Percentiles rank a stretch among this genome's conserved stretches.
phyloP scores from a whole-genome alignment of 2,329 filamentous ascomycete species.

The Penicillium crustosum region DNA sequence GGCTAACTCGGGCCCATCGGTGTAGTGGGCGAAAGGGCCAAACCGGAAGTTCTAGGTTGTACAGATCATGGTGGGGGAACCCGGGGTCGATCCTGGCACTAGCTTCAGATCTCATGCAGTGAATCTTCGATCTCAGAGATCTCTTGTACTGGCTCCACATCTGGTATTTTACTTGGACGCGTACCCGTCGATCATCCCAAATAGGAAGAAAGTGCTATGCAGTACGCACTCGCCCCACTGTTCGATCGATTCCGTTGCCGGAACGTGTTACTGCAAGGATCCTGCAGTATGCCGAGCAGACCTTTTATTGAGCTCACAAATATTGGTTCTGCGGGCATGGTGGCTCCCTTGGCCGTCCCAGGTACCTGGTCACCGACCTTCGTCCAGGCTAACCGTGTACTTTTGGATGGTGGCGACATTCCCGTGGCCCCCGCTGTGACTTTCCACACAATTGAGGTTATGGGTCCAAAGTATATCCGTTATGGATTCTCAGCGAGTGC shows the following conservation, averaged over 20 bases:
- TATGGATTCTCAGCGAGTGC: conserved; percentile 10
- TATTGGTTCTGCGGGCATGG: conserved; percentile 5
- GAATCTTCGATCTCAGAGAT: conserved; percentile 22
- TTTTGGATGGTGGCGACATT: conserved; percentile 25
- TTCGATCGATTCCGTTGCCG: conserved; percentile 12
- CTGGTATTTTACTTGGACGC: not conserved
- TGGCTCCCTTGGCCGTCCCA: conserved; percentile 17
- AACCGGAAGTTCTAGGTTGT: conserved; percentile 6
- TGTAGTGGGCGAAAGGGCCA: conserved; percentile 2
- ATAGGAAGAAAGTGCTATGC: not conserved
- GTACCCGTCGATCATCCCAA: conserved; percentile 2
- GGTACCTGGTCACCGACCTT: conserved; percentile 18
- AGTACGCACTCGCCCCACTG: conserved; percentile 9
- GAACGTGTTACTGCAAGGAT: conserved; percentile 28
- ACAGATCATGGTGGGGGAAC: conserved; percentile 9
- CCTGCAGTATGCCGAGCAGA: conserved; percentile 12
- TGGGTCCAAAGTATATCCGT: conserved; percentile 8
- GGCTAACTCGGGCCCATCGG: not conserved
- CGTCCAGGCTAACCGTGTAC: conserved; percentile 12
- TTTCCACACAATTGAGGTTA: conserved; percentile 10
- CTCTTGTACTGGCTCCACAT: conserved; percentile 7
- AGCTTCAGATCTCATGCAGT: conserved; percentile 25
- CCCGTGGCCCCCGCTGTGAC: not conserved
- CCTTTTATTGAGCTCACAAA: conserved; percentile 15
- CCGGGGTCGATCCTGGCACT: conserved; percentile 17